Evolutionary conservation across 495 filamentous ascomycete species (phyloP).

Genomic region (Staphylotrichum tortipilum): DNA sequence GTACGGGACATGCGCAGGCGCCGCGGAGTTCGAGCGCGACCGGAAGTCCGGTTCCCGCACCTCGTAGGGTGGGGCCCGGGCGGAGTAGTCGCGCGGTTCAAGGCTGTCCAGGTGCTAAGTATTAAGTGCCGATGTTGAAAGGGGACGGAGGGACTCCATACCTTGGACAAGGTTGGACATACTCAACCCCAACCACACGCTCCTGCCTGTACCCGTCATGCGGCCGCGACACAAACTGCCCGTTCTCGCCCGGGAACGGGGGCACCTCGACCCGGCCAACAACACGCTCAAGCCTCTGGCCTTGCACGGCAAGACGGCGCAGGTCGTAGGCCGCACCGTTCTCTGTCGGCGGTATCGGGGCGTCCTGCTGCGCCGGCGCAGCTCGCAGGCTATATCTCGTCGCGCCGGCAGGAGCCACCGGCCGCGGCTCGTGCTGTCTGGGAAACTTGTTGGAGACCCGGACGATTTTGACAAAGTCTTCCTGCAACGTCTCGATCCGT

Average conservation of each 20-base stretch:
- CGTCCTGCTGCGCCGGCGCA: background rate
- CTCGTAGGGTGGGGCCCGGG: background rate
- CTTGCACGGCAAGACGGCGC: background rate
- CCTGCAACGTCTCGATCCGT: slow-evolving; percentile 6
- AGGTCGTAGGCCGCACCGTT: background rate
- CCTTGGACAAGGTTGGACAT: slow-evolving; percentile 6
- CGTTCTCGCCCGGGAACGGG: background rate
- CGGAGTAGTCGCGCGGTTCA: background rate
- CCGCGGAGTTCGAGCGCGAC: slow-evolving; percentile 1
- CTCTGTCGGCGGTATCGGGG: background rate
- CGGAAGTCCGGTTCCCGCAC: background rate
- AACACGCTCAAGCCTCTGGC: slow-evolving; percentile 7
- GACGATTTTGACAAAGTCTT: slow-evolving; percentile 20
- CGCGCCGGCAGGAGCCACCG: background rate
- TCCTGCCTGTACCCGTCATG: slow-evolving; percentile 13
- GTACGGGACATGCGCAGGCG: slow-evolving; percentile 2
- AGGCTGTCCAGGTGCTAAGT: background rate
- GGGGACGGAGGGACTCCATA: background rate
- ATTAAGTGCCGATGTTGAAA: background rate
- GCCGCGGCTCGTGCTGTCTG: slow-evolving; percentile 16
- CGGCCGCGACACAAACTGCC: background rate
- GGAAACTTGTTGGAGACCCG: slow-evolving; percentile 26
- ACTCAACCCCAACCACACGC: slow-evolving; percentile 20
- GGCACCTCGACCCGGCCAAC: slow-evolving; percentile 9
- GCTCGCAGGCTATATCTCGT: slow-evolving; percentile 1